phyloP scores from a whole-genome alignment of 2,329 filamentous ascomycete genomes.

The Botrytis deweyae region DNA sequence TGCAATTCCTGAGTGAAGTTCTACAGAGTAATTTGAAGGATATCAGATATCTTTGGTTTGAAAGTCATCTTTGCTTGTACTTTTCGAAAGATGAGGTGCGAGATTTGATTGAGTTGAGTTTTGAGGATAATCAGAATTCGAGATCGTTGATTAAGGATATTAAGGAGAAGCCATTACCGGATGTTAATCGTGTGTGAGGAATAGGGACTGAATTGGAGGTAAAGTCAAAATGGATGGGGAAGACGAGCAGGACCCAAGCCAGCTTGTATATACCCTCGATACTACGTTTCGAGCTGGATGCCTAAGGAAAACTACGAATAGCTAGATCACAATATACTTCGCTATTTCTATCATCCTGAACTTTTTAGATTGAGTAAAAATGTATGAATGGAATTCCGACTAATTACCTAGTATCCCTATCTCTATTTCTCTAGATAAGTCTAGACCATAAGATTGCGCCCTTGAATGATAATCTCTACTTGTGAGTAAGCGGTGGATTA shows the following conservation, averaged over 20 bases:
- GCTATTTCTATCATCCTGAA: background rate
- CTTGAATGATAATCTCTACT: too few species aligned
- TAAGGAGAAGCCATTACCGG: conserved; percentile 40
- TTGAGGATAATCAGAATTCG: conserved; percentile 59
- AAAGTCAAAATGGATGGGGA: background rate
- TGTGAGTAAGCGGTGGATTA: too few species aligned
- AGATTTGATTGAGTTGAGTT: conserved; percentile 62
- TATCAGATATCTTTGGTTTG: conserved; percentile 62
- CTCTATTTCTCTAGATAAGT: background rate
- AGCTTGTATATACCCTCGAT: background rate
- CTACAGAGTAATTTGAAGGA: conserved; percentile 66
- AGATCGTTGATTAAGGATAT: conserved; percentile 60
- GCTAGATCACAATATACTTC: background rate
- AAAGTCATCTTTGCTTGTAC: conserved; percentile 64
- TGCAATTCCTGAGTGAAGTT: conserved; percentile 64
- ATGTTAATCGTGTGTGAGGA: background rate
- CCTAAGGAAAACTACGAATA: background rate
- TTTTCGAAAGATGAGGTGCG: conserved; percentile 61
- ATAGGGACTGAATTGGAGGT: background rate
- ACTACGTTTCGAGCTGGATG: background rate
- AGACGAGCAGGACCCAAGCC: background rate
- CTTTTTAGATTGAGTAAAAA: background rate
- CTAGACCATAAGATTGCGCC: background rate
- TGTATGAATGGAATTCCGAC: background rate
- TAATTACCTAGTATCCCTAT: background rate